phyloP scores from a whole-genome alignment of 441 rosid genomes.

The Corymbia citriodora region DNA sequence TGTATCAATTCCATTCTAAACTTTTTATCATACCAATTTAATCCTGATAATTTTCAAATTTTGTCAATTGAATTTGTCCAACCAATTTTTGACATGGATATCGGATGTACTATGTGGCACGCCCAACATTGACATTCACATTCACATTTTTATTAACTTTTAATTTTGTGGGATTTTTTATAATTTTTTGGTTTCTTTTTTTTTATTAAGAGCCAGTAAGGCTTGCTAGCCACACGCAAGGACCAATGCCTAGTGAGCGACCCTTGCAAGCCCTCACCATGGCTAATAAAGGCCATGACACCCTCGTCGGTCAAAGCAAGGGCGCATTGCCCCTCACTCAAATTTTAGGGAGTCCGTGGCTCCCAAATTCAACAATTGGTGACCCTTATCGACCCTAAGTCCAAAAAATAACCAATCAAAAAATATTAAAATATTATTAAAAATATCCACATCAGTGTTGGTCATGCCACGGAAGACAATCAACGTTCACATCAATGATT shows the following conservation, averaged over 20 bases:
- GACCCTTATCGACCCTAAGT: not conserved
- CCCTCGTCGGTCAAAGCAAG: not conserved
- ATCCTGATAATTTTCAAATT: too few species aligned
- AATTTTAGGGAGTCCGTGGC: not conserved
- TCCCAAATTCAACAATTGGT: not conserved
- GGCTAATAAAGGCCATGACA: accelerated
- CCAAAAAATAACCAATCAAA: not conserved
- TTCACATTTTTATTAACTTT: too few species aligned
- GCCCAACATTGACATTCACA: not conserved
- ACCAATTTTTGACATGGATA: too few species aligned
- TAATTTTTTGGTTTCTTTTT: too few species aligned
- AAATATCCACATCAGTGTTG: too few species aligned
- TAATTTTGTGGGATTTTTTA: not conserved
- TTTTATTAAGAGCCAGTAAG: not conserved
- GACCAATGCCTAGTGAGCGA: not conserved
- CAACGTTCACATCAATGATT: accelerated
- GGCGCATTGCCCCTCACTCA: not conserved
- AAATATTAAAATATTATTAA: too few species aligned
- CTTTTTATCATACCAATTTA: too few species aligned
- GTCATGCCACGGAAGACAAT: not conserved
- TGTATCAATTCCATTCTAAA: too few species aligned
- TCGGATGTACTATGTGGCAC: not conserved
- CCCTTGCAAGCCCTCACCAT: not conserved
- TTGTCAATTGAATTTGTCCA: accelerated
- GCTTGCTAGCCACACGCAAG: accelerated